phyloP scores from a whole-genome alignment of 345 rosid species.

The Acer campestre region DNA sequence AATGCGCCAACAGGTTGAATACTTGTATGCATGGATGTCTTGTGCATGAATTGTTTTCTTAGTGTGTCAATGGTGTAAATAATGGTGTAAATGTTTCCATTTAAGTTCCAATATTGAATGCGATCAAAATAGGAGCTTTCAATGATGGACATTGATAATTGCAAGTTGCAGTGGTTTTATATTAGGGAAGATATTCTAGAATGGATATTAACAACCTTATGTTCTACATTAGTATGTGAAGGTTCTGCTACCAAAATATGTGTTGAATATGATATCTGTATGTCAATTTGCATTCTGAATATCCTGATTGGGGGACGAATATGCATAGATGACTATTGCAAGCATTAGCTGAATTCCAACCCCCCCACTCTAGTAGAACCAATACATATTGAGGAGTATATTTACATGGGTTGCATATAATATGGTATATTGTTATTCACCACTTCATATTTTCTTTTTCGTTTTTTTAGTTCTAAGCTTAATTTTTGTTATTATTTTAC shows the following conservation, averaged over 20 bases:
- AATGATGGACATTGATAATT: background rate
- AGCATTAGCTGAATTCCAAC: background rate
- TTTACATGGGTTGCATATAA: background rate
- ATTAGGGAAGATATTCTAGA: background rate
- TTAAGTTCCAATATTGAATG: background rate
- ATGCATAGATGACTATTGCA: background rate
- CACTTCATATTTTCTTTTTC: background rate
- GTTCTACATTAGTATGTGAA: background rate
- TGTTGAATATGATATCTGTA: background rate
- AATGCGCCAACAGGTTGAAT: slow-evolving; percentile 72
- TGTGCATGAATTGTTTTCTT: background rate
- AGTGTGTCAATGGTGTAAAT: background rate
- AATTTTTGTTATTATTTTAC: background rate
- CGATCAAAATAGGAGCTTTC: background rate
- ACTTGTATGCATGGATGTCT: background rate
- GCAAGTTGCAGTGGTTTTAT: background rate
- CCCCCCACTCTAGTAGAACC: too few species aligned
- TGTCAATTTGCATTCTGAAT: background rate
- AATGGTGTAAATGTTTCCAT: background rate
- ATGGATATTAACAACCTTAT: background rate
- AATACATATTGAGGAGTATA: too few species aligned
- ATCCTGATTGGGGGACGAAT: background rate
- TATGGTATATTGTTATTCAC: background rate
- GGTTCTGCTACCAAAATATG: background rate
- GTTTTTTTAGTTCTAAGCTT: background rate